phyloP scores from a whole-genome alignment of 495 filamentous ascomycete genomes.

The Durotheca rogersii region DNA sequence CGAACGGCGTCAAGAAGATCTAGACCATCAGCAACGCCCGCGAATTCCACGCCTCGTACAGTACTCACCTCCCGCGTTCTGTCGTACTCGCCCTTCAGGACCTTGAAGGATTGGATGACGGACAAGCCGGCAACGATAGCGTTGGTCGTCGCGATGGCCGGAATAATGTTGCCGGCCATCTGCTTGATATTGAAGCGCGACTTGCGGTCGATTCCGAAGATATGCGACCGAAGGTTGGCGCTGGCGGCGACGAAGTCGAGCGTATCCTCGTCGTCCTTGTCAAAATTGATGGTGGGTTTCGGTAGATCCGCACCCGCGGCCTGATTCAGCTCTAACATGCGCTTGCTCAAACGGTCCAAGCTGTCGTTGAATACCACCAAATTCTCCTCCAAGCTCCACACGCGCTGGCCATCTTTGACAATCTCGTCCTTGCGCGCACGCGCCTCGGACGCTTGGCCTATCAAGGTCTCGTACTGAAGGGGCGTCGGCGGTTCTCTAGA shows the following conservation, averaged over 20 bases:
- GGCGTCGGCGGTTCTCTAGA: constrained; percentile 69
- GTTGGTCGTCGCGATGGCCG: constrained; percentile 97
- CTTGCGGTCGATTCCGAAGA: constrained; percentile 83
- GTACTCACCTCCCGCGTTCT: constrained; percentile 54
- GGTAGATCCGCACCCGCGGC: constrained; percentile 47
- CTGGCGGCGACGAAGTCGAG: constrained; percentile 91
- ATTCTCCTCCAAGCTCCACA: constrained; percentile 83
- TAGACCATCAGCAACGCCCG: constrained; percentile 24
- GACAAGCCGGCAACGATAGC: constrained; percentile 93
- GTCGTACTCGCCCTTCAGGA: constrained; percentile 70
- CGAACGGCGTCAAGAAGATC: constrained; percentile 85
- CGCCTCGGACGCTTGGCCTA: constrained; percentile 48
- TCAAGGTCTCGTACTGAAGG: constrained; percentile 60
- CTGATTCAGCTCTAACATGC: constrained; percentile 64
- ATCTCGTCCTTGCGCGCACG: constrained; percentile 54
- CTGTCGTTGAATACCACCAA: constrained; percentile 85
- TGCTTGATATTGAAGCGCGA: constrained; percentile 98
- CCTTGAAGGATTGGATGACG: constrained; percentile 91
- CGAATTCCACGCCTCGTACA: constrained; percentile 40
- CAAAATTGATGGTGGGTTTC: constrained; percentile 74
- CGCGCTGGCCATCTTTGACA: constrained; percentile 65
- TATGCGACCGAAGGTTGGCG: constrained; percentile 79
- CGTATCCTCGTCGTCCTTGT: constrained; percentile 96
- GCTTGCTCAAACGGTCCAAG: constrained; percentile 70
- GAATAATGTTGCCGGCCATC: constrained; percentile 99